Percentiles rank a stretch among this genome's conserved stretches.
Evolutionary conservation across 495 filamentous ascomycete genomes (phyloP).

Genomic region (Trichocladium antarcticum): DNA sequence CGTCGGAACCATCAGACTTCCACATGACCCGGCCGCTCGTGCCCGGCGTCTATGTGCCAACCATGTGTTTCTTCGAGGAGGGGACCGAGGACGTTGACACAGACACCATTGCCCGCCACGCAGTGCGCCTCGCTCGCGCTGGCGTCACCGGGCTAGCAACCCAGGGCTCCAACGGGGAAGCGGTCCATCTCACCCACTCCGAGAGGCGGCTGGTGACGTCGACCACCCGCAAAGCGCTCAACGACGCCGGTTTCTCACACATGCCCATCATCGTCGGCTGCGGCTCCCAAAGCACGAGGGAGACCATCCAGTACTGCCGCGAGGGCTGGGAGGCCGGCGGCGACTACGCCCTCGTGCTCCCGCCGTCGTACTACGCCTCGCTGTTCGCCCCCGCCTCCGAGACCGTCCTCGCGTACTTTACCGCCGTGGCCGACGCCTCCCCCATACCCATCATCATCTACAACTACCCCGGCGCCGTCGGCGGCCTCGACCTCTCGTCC

Average conservation of each 20-base stretch:
- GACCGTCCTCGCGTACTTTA: conserved; percentile 67
- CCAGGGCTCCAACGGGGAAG: conserved; percentile 87
- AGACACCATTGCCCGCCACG: conserved; percentile 57
- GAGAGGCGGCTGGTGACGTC: conserved; percentile 66
- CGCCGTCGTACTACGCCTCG: conserved; percentile 74
- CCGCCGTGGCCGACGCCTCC: conserved; percentile 63
- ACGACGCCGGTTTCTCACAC: conserved; percentile 54
- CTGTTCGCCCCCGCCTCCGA: conserved; percentile 48
- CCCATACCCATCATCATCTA: conserved; percentile 87
- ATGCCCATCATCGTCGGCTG: conserved; percentile 83
- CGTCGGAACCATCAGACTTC: conserved; percentile 30
- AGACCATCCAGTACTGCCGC: conserved; percentile 68
- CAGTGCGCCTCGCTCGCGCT: conserved; percentile 68
- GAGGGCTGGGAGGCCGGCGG: conserved; percentile 69
- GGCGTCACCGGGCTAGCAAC: conserved; percentile 73
- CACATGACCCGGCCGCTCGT: conserved; percentile 51
- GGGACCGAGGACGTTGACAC: conserved; percentile 69
- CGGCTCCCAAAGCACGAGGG: conserved; percentile 73
- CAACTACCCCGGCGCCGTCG: conserved; percentile 78
- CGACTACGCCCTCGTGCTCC: conserved; percentile 80
- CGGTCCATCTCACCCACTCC: conserved; percentile 64
- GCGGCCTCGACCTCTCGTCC: conserved; percentile 71
- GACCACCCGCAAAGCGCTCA: conserved; percentile 66
- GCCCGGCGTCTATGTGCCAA: conserved; percentile 75
- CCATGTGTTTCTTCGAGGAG: conserved; percentile 76